Conservation (phyloP, 495 filamentous ascomycete species). For the Evansstolkia leycettana region DNA sequence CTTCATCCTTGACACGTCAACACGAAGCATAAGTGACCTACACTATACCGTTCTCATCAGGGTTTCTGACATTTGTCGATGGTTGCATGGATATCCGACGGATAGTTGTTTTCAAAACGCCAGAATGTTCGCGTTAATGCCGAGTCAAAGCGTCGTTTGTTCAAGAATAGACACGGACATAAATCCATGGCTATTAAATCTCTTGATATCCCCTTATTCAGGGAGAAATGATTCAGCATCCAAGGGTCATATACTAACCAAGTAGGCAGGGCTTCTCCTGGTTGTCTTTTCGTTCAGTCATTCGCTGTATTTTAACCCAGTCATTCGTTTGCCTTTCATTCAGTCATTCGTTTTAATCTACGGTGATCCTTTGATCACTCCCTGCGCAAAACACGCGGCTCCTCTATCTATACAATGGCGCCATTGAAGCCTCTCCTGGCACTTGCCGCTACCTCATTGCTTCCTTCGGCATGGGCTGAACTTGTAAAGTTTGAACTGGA, state of each 20-base stretch:
- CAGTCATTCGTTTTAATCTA: too few species aligned
- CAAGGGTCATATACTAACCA: not conserved
- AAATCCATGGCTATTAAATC: not conserved
- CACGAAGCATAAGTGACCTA: not conserved
- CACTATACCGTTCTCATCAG: not conserved
- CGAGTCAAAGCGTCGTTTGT: not conserved
- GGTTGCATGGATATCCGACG: too few species aligned
- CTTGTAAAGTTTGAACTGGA: slow-evolving; percentile 16
- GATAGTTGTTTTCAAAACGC: too few species aligned
- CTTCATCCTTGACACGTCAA: not conserved
- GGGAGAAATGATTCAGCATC: not conserved
- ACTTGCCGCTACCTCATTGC: not conserved
- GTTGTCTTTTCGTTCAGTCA: too few species aligned
- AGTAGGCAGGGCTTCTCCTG: too few species aligned
- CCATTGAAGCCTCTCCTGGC: not conserved
- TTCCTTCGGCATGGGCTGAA: not conserved
- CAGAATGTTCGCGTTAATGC: too few species aligned
- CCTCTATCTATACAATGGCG: not conserved
- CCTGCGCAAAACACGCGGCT: not conserved
- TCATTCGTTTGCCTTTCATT: not conserved
- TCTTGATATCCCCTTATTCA: not conserved
- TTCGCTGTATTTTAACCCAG: too few species aligned
- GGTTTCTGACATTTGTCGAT: not conserved
- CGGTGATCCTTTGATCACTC: not conserved
- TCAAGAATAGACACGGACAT: not conserved